phyloP scores from a whole-genome alignment of 2,329 filamentous ascomycete species.

The Colletotrichum cuscutae region DNA sequence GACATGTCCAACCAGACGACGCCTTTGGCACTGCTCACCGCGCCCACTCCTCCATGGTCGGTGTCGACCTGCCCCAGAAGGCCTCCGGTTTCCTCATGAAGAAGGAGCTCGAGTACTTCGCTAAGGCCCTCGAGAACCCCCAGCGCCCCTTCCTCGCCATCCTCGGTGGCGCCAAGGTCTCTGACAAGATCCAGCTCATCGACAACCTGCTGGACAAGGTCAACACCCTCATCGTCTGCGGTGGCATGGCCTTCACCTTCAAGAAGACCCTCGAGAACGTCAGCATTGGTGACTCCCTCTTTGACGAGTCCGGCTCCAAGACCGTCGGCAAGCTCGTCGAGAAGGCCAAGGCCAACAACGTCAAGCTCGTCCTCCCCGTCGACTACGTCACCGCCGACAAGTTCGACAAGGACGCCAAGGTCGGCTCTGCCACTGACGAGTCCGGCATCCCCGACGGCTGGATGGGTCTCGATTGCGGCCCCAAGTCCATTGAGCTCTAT shows the following conservation, averaged over 20 bases:
- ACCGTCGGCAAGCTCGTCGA: slow-evolving; percentile 87
- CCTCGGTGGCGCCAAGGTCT: slow-evolving; percentile 97
- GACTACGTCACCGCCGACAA: slow-evolving; percentile 98
- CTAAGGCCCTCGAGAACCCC: slow-evolving; percentile 92
- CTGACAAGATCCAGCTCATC: slow-evolving; percentile 99
- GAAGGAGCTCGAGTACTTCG: slow-evolving; percentile 99
- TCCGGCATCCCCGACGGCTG: slow-evolving; percentile 95
- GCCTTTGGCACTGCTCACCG: slow-evolving; percentile 98
- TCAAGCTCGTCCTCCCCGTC: slow-evolving; percentile 92
- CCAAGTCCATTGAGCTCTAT: slow-evolving; percentile 89
- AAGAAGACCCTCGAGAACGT: slow-evolving; percentile 97
- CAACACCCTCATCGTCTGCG: slow-evolving; percentile 95
- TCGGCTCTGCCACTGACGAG: slow-evolving; percentile 83
- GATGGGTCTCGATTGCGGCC: slow-evolving; percentile 97
- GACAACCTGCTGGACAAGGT: slow-evolving; percentile 99
- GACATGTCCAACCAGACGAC: slow-evolving; percentile 72
- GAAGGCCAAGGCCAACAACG: slow-evolving; percentile 96
- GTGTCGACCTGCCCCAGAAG: slow-evolving; percentile 94
- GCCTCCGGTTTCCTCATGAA: slow-evolving; percentile 99
- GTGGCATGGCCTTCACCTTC: slow-evolving; percentile 99
- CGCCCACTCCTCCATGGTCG: slow-evolving; percentile 99
- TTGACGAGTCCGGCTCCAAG: slow-evolving; percentile 93
- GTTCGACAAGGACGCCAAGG: slow-evolving; percentile 86
- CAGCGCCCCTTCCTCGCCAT: slow-evolving; percentile 98
- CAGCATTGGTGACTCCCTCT: slow-evolving; percentile 89